Evolutionary conservation across 2,329 filamentous ascomycete genomes (phyloP), one percentile per base, ranked within the genome.

Genomic region (Graphium sp.): DNA sequence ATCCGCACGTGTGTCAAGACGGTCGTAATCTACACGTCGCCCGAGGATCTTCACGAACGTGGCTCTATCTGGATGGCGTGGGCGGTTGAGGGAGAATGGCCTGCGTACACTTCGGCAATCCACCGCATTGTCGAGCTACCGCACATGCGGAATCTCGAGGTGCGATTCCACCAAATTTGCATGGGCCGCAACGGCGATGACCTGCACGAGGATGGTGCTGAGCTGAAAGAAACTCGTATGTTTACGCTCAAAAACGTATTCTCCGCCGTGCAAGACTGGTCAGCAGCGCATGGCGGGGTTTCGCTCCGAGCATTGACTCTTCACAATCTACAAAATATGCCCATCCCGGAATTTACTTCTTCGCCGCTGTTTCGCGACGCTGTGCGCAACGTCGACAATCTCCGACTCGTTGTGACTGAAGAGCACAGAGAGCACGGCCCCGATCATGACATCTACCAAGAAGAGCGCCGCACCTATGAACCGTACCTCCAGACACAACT

Each of bases 391-490:
- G 30, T 45, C 15, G 17, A 31, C 8, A 16, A 34, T 4, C 32
- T 45, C 1, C 36, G 39, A 13, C 24, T 46, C 5, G 1, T 25
- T 4, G 22, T 40, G 2, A 3, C 16, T 9, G 28, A 31, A 5
- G 22, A 33, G 23, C 32, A 28, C 21, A 34, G n/a, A n/a, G n/a
- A n/a, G n/a, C n/a, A 24, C 22, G 33, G 32, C 4, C 31, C 35
- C 2, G 39, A 38, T 10, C 6, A 33, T 3, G 37, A 42, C 13
- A 4, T 42, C 3, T 11, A 32, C 10, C 20, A 9, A 5, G 20
- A 22, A 4, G 41, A 45, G 24, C 33, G 43, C 6, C 5, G 21
- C 11, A 22, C 20, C 4, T 44, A 35, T 18, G 41, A 44, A 23
- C 37, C 39, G 2, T 38, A 41, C n/a, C 36, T 47, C 1, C 34